Evolutionary conservation across 345 rosid genomes (phyloP), one percentile per base, ranked within the genome.

Genomic region (Cardamine chenopodiifolia): DNA sequence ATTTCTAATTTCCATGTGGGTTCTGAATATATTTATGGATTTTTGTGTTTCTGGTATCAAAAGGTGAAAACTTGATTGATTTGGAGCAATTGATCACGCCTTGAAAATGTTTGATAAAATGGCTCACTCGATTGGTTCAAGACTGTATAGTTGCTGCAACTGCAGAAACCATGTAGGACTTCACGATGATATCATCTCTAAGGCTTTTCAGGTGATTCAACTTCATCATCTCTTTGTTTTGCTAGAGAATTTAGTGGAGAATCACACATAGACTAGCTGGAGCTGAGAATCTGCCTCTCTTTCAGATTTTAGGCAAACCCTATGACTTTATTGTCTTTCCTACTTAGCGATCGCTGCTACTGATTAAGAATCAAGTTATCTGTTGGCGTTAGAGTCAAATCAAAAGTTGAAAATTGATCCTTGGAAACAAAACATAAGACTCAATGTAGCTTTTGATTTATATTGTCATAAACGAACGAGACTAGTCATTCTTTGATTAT

Each of bases 141-240:
- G 98, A 58, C 68, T 93, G 70, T 93, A 93, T 74, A 85, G 97
- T 83, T 93, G 98, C 82, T 89, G 78, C 34, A 88, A 89, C 77
- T 93, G 97, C 76, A 79, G 90, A 54, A 93, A 90, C 77, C 96
- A 79, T 73, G 90, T 93, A n/a, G 83, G 96, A 13, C 82, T 90
- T 81, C 98, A 93, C 44, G 92, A 93, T 63, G 97, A 93, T 81
- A 82, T 93, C 67, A 85, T 93, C 78, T 93, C 98, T 19, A 93
- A 93, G 85, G 86, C 92, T 72, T 93, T 93, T 85, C 98, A 93
- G 97, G 98, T 93, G 77, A 76, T 64, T 48, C 79, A 68, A 23
- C 68, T 70, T 45, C 73, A 10, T 70, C 54, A 64, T 71, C 44
- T 34, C 31, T 23, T 19, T 37, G 35, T 14, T 34, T 40, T 7